Base-by-base conservation (phyloP, 768 basidiomycete species). In the Phaeotremella skinneri region DNA sequence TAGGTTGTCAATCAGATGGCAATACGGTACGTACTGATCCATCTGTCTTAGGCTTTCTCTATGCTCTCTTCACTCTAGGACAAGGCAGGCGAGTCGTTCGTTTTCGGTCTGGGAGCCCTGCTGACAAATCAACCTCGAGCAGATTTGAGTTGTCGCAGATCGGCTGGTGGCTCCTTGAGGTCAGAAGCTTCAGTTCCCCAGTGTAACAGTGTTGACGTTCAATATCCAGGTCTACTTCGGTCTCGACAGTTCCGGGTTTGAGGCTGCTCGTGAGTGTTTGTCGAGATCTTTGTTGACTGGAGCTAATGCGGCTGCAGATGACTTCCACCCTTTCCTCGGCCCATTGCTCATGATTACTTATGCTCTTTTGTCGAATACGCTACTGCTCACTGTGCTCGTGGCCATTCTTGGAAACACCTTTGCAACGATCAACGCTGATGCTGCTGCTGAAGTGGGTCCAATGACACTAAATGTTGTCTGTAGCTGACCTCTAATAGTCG, bases 151-250 rank as follows among this genome's bases (percentile, higher is more conserved):
- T 58, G 0, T 84, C 83, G 23, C 82, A 84, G 27, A 90, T 93
- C 54, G 85, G 87, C 0, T 96, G 91, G 91, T 94, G 91, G 90
- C 89, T 96, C 85, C 81, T 93, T 23, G 89, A 93, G 70, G 76
- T 92, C 9, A 7, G 34, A 14, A 9, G 34, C 23, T 14, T 7
- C n/a, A 1, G 1, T 2, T 3, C 14, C 25, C n/a, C 27, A 21
- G 31, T 21, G 3, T 17, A 21, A 11, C 43, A 1, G 21, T 20
- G 34, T 5, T 48, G 30, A n/a, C 43, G 0, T 58, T 25, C 11
- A 29, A 37, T n/a, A n/a, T n/a, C n/a, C n/a, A 55, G 55, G 66
- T 75, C 47, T 80, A 79, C 84, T 97, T 98, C 70, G 94, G 94
- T n/a, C 82, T 98, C 4, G 94, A 97, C 76, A 90, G 91, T 0